Percentiles rank a stretch among this genome's conserved stretches.
Evolutionary conservation across 179 eudicot species (phyloP).

Genomic region (Silene noctiflora): DNA sequence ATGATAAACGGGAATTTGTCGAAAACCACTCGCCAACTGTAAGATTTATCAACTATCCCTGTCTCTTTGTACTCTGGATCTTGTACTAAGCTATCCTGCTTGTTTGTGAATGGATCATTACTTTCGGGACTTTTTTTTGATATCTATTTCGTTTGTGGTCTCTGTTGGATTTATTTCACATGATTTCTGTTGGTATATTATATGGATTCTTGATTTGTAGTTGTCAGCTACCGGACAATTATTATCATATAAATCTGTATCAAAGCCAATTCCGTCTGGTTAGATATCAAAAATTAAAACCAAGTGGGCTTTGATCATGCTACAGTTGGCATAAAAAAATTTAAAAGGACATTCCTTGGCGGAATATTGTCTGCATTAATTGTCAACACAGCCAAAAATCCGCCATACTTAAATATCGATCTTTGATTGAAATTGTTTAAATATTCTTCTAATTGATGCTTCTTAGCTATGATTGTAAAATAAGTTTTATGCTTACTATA

Average conservation of each 20-base stretch:
- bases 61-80: background rate
- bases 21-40: slow-evolving; percentile 49
- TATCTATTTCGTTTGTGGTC: background rate
- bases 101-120: slow-evolving; percentile 13
- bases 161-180: slow-evolving; percentile 18
- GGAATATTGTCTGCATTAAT: slow-evolving; percentile 10
- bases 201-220: slow-evolving; percentile 10
- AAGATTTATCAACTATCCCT: slow-evolving; percentile 21
- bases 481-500: slow-evolving; percentile 2
- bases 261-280: slow-evolving; percentile 7
- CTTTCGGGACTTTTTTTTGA: background rate
- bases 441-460: slow-evolving; percentile 4
- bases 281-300: slow-evolving; percentile 7
- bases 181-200: slow-evolving; percentile 19
- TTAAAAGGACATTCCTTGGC: slow-evolving; percentile 12
- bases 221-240: slow-evolving; percentile 23
- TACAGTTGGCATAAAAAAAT: slow-evolving; percentile 13
- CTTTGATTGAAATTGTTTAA: background rate
- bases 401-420: background rate
- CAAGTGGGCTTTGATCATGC: slow-evolving; percentile 26
- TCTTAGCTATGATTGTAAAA: background rate
- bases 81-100: background rate
- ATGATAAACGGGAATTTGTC: slow-evolving; percentile 32
- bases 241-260: slow-evolving; percentile 14
- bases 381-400: background rate